A percentile compares a stretch with the other conserved stretches of the same genome.
These are phyloP conservation scores for Entomortierella beljakovae DNA, from an alignment of 192 early-diverging fungal genomes.

Conservation along the genomic window DNA sequence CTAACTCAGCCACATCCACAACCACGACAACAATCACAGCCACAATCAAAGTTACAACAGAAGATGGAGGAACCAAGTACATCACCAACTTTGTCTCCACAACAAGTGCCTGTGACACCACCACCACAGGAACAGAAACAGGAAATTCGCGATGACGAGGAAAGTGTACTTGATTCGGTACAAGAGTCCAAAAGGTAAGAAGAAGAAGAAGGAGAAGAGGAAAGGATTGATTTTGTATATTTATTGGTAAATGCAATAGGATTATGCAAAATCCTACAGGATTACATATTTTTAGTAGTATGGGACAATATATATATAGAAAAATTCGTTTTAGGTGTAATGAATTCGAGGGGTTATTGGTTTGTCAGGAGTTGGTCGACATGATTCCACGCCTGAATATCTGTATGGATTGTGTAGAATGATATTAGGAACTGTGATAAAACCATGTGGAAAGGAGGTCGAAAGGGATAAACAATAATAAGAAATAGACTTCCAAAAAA, in stretches of 20 bases:
- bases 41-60: not conserved
- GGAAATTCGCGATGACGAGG: not conserved
- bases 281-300: not conserved
- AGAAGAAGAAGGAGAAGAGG: no score
- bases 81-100: not conserved
- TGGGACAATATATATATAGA: not conserved
- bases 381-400: not conserved
- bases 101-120: not conserved
- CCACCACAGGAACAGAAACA: not conserved
- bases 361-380: not conserved
- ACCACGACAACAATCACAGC: constrained; percentile 6
- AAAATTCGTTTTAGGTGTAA: not conserved
- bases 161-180: not conserved
- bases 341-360: not conserved
- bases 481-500: no score
- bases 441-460: constrained; percentile 1
- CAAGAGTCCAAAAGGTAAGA: constrained; percentile 15
- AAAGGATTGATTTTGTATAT: no score
- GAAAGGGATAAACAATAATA: not conserved
- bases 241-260: no score
- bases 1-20: constrained; percentile 2
- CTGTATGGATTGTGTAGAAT: not conserved
- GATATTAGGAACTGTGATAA: not conserved
- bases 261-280: no score
- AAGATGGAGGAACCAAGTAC: not conserved